Conservation (phyloP, 257 asterid genomes). For the Nyctanthes arbortristis region DNA sequence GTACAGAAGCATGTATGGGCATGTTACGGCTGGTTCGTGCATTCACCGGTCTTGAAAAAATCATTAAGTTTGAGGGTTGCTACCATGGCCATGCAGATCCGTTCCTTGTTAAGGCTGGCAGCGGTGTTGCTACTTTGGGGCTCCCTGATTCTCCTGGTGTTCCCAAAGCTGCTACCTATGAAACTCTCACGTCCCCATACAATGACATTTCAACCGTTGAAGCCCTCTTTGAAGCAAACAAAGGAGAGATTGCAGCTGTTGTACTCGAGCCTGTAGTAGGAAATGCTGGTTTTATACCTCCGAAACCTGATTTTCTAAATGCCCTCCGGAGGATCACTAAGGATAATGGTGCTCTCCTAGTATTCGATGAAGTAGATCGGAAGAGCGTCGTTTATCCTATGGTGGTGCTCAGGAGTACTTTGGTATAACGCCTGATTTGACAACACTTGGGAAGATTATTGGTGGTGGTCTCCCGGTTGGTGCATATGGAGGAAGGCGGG, state of each 20-base stretch:
- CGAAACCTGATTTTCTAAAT: conserved; percentile 66
- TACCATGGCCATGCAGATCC: conserved; percentile 99
- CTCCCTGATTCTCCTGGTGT: conserved; percentile 99
- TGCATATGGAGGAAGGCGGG: conserved; percentile 96
- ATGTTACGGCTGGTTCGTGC: conserved; percentile 96
- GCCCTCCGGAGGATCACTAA: conserved; percentile 60
- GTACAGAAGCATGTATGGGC: conserved; percentile 99
- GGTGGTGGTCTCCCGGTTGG: conserved; percentile 99
- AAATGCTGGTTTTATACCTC: conserved; percentile 88
- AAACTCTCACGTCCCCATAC: conserved; percentile 79
- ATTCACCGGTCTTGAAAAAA: conserved; percentile 75
- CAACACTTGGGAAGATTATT: conserved; percentile 94
- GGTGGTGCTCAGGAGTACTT: conserved; percentile 99
- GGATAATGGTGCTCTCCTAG: conserved; percentile 67
- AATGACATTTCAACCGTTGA: conserved; percentile 67
- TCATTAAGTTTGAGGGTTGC: conserved; percentile 96
- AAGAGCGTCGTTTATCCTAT: conserved; percentile 73
- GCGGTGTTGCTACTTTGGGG: conserved; percentile 98
- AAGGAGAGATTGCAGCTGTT: conserved; percentile 76
- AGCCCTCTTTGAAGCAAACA: conserved; percentile 68
- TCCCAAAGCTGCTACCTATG: conserved; percentile 76
- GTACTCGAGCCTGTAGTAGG: conserved; percentile 96
- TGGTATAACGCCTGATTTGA: conserved; percentile 88
- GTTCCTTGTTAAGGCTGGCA: conserved; percentile 96
- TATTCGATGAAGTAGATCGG: conserved; percentile 98